These are phyloP conservation scores for Suhomyces faveliae DNA, from an alignment of 805 yeast species.

Conservation along the genomic window DNA sequence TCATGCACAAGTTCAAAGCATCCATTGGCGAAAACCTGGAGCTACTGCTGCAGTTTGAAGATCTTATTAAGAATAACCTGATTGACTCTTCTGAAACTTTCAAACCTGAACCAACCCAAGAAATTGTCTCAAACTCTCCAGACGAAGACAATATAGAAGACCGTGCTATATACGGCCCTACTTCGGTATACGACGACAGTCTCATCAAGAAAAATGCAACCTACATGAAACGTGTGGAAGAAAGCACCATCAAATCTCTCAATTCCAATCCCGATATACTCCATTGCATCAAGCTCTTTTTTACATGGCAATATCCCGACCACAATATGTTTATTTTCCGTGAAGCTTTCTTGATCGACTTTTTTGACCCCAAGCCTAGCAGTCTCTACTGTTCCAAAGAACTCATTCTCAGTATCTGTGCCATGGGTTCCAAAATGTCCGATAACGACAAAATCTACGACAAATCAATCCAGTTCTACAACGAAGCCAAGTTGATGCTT, in stretches of 20 bases:
- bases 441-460: constrained; percentile 40
- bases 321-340: constrained; percentile 61
- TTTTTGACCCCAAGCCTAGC: constrained; percentile 53
- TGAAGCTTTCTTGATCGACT: constrained; percentile 60
- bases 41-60: constrained; percentile 9
- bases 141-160: constrained; percentile 18
- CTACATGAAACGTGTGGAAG: constrained; percentile 6
- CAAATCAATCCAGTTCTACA: constrained; percentile 45
- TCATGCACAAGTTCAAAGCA: constrained; percentile 25
- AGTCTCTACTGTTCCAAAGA: constrained; percentile 55
- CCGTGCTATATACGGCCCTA: constrained; percentile 45
- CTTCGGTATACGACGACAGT: constrained; percentile 41
- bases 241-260: constrained; percentile 20
- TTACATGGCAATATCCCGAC: constrained; percentile 67
- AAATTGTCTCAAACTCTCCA: background rate
- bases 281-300: constrained; percentile 45
- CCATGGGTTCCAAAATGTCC: constrained; percentile 55
- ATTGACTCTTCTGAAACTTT: background rate
- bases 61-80: constrained; percentile 8
- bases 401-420: constrained; percentile 55
- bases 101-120: background rate
- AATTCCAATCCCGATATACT: constrained; percentile 36
- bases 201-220: constrained; percentile 19
- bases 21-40: constrained; percentile 17
- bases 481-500: constrained; percentile 44